phyloP scores from a whole-genome alignment of 2,329 filamentous ascomycete species.

The Cladosporium halotolerans region DNA sequence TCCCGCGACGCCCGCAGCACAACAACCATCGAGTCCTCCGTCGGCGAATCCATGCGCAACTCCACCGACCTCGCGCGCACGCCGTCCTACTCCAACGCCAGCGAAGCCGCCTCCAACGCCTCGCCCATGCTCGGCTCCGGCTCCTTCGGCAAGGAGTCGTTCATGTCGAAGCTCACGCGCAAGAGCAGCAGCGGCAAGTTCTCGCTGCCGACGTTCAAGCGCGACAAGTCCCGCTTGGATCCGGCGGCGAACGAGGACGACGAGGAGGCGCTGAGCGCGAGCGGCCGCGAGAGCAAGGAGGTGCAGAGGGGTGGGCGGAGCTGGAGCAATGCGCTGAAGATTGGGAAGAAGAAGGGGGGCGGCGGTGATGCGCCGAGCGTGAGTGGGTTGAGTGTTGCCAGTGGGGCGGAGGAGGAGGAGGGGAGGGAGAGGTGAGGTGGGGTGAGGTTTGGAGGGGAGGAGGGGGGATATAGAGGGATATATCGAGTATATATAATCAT shows the following conservation, averaged over 20 bases:
- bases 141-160: conserved; percentile 36
- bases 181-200: conserved; percentile 44
- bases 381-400: conserved; percentile 40
- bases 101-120: conserved; percentile 33
- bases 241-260: conserved; percentile 28
- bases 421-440: neutral
- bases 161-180: conserved; percentile 46
- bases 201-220: conserved; percentile 31
- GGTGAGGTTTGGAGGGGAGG: too few species aligned
- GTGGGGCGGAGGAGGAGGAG: conserved; percentile 28
- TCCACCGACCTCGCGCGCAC: conserved; percentile 26
- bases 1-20: conserved; percentile 40
- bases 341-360: conserved; percentile 29
- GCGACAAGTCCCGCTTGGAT: conserved; percentile 32
- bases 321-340: conserved; percentile 41
- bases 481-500: too few species aligned
- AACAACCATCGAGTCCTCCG: conserved; percentile 29
- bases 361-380: conserved; percentile 32
- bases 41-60: conserved; percentile 23
- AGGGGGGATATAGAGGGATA: too few species aligned
- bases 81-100: conserved; percentile 32
- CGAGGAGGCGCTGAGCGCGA: conserved; percentile 29
- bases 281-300: conserved; percentile 10
- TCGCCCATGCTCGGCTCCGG: conserved; percentile 27
- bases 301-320: conserved; percentile 28